Conservation (phyloP, 2,329 filamentous ascomycete species). For the Xylaria sp. region DNA sequence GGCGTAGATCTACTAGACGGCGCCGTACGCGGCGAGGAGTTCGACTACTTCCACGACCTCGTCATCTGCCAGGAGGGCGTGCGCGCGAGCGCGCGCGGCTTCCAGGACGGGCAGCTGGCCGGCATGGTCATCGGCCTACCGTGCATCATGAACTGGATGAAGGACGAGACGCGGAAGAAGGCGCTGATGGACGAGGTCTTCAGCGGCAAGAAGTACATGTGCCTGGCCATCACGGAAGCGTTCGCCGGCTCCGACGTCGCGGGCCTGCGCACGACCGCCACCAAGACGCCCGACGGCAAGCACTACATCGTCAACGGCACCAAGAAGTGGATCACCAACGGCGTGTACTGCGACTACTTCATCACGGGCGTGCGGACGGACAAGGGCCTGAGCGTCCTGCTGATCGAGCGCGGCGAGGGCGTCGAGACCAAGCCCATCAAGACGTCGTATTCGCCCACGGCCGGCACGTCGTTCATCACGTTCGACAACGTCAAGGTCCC, state of each 20-base stretch:
- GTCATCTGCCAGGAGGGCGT: constrained; percentile 79
- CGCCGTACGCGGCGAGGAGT: constrained; percentile 79
- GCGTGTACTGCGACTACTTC: constrained; percentile 84
- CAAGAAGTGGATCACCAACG: constrained; percentile 91
- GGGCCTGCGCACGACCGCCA: constrained; percentile 80
- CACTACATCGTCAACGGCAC: constrained; percentile 77
- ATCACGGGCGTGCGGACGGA: constrained; percentile 82
- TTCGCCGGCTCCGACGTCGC: constrained; percentile 89
- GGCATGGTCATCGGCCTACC: constrained; percentile 87
- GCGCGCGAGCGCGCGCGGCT: constrained; percentile 78
- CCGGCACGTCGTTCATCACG: constrained; percentile 82
- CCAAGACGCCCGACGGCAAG: constrained; percentile 79
- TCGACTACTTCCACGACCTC: constrained; percentile 89
- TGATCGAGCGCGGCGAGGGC: constrained; percentile 78
- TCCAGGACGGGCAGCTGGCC: constrained; percentile 87
- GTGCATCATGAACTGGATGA: constrained; percentile 82
- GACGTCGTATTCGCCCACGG: constrained; percentile 82
- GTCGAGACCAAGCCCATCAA: constrained; percentile 83
- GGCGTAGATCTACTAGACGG: constrained; percentile 75
- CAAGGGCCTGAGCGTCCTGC: constrained; percentile 80
- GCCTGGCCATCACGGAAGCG: constrained; percentile 87
- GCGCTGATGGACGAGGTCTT: constrained; percentile 78
- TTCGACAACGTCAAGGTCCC: constrained; percentile 91
- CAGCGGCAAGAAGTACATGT: constrained; percentile 87
- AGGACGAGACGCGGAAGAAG: constrained; percentile 72